Percentiles rank a stretch among this genome's conserved stretches.
Evolutionary conservation across 179 eudicot genomes (phyloP).

Genomic region (Sideroxylon spinosum): DNA sequence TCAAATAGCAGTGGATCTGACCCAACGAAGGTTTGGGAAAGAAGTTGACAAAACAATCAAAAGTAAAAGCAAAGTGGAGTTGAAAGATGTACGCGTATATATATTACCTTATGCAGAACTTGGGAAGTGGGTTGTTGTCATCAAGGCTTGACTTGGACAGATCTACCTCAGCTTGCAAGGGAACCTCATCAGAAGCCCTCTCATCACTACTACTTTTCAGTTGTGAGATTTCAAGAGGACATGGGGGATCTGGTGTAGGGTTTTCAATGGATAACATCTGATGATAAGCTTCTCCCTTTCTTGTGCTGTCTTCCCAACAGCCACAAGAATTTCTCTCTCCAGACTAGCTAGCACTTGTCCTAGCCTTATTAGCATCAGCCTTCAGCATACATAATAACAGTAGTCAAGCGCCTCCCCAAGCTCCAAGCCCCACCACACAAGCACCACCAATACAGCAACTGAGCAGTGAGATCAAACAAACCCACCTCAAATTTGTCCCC

Average conservation of each 20-base stretch:
- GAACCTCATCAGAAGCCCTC: constrained; percentile 20
- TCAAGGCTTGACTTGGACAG: constrained; percentile 34
- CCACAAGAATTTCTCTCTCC: constrained; percentile 41
- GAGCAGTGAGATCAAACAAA: constrained; percentile 12
- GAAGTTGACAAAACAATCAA: constrained; percentile 4
- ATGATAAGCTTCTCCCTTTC: constrained; percentile 37
- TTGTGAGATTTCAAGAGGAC: constrained; percentile 30
- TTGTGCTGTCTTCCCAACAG: constrained; percentile 43
- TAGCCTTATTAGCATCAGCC: constrained; percentile 22
- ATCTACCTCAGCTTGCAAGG: constrained; percentile 25
- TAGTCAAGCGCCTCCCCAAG: too few species aligned
- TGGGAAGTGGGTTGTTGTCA: constrained; percentile 35
- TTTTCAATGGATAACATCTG: constrained; percentile 63
- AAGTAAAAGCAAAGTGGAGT: constrained; percentile 12
- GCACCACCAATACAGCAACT: constrained; percentile 3
- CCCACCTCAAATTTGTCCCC: constrained; percentile 10
- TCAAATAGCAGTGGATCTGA: constrained; percentile 25
- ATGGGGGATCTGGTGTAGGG: constrained; percentile 38
- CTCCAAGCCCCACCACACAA: constrained; percentile 23
- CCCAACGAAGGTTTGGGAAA: constrained; percentile 1
- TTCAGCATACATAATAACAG: constrained; percentile 57
- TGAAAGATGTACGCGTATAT: not conserved
- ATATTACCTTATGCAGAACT: constrained; percentile 52
- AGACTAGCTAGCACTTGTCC: constrained; percentile 31
- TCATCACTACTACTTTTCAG: constrained; percentile 28